Conservation (phyloP, 73 alveolate species). For the Tetrahymena malaccensis region DNA sequence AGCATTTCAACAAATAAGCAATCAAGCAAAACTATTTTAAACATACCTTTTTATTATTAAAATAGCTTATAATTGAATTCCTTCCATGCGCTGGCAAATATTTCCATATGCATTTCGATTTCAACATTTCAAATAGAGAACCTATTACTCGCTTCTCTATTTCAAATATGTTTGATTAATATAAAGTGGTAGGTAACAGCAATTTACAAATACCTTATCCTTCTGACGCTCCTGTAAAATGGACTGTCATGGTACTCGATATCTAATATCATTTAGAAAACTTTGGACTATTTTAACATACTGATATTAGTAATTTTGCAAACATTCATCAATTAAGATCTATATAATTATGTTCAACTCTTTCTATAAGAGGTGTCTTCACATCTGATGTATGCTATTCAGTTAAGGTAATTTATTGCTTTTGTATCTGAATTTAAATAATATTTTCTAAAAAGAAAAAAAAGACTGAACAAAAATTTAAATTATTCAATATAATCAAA, state of each 20-base stretch:
- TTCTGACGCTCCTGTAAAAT: slow-evolving; percentile 28
- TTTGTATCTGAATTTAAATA: neutral
- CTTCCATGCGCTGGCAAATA: slow-evolving; percentile 25
- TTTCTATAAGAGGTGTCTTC: slow-evolving; percentile 28
- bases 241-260: slow-evolving; percentile 38
- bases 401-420: slow-evolving; percentile 36
- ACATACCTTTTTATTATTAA: too few species aligned
- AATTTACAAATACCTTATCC: slow-evolving; percentile 31
- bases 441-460: neutral
- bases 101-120: slow-evolving; percentile 30
- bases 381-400: slow-evolving; percentile 20
- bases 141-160: slow-evolving; percentile 20
- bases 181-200: slow-evolving; percentile 8
- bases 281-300: slow-evolving; percentile 32
- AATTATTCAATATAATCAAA: slow-evolving; percentile 6
- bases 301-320: slow-evolving; percentile 4
- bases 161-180: slow-evolving; percentile 36
- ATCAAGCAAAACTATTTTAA: too few species aligned
- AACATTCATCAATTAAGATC: slow-evolving; percentile 25
- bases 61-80: slow-evolving; percentile 12
- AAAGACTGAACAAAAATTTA: slow-evolving; percentile 19
- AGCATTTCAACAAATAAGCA: neutral
- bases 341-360: slow-evolving; percentile 16
- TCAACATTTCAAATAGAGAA: slow-evolving; percentile 32
- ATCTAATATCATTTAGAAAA: slow-evolving; percentile 17